These are phyloP conservation scores for Agarophyton chilense DNA, from an alignment of 23 red algal genomes.

Conservation along the genomic window DNA sequence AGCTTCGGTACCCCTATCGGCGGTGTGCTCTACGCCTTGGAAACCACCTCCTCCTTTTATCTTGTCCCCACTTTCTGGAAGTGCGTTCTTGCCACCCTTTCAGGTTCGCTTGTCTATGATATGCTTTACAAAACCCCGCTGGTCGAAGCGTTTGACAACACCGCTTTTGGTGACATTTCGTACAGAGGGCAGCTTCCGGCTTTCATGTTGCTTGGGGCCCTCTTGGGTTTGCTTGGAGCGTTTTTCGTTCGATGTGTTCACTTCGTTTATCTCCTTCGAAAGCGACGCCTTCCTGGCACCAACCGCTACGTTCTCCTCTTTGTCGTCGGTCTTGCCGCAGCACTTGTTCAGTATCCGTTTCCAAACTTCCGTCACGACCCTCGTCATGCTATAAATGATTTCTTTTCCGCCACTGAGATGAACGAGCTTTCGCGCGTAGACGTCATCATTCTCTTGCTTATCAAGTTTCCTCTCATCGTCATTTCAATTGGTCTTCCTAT, in stretches of 20 bases:
- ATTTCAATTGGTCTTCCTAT: constrained; percentile 94
- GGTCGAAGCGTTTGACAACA: constrained; percentile 98
- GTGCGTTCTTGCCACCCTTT: constrained; percentile 76
- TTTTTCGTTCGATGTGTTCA: constrained; percentile 95
- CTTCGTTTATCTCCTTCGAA: constrained; percentile 86
- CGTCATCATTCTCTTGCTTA: constrained; percentile 72
- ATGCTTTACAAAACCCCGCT: constrained; percentile 98
- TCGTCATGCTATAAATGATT: constrained; percentile 92
- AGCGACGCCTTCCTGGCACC: constrained; percentile 64
- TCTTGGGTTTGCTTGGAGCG: constrained; percentile 85
- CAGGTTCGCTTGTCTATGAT: constrained; percentile 91
- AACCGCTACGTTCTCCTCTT: constrained; percentile 91
- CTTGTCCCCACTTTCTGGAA: constrained; percentile 99
- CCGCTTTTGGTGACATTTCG: constrained; percentile 73
- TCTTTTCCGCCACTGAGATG: constrained; percentile 86
- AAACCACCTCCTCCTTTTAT: constrained; percentile 98
- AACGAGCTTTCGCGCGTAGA: constrained; percentile 64
- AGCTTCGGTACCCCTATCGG: constrained; percentile 98
- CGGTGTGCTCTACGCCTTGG: constrained; percentile 95
- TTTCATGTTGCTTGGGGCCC: constrained; percentile 88
- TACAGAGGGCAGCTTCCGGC: constrained; percentile 76
- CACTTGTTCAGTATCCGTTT: constrained; percentile 89
- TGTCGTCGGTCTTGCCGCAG: constrained; percentile 77
- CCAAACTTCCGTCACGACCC: constrained; percentile 95
- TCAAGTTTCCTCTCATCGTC: constrained; percentile 97